A percentile compares a stretch with the other conserved stretches of the same genome.
These are phyloP conservation scores for Pseudocercospora cruenta DNA, from an alignment of 2,329 filamentous ascomycete species.

Conservation along the genomic window DNA sequence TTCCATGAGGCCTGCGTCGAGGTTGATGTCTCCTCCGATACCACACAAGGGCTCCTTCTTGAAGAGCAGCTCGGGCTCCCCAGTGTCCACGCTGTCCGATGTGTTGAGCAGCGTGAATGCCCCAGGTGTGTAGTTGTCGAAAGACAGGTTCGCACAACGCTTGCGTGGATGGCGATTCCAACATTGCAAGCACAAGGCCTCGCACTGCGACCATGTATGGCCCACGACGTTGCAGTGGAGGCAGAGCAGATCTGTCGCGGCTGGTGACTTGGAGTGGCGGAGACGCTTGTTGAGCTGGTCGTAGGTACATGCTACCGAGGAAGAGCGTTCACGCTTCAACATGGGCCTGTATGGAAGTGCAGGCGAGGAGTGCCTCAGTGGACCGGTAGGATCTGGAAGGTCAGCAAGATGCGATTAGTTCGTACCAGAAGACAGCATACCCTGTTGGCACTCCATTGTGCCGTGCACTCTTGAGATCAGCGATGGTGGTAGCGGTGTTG, in stretches of 20 bases:
- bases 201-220: slow-evolving; percentile 10
- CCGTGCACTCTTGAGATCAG: not conserved
- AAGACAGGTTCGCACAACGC: not conserved
- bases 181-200: slow-evolving; percentile 10
- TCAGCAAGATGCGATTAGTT: not conserved
- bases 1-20: slow-evolving; percentile 1
- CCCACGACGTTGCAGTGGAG: slow-evolving; percentile 9
- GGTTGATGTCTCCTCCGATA: not conserved
- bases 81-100: not conserved
- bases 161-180: not conserved
- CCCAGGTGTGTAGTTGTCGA: not conserved
- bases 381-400: not conserved
- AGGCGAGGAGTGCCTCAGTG: not conserved
- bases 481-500: not conserved
- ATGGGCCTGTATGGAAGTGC: not conserved
- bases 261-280: not conserved
- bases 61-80: not conserved
- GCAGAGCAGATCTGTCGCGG: not conserved
- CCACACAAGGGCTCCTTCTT: not conserved
- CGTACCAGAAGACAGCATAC: not conserved
- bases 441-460: not conserved
- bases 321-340: not conserved
- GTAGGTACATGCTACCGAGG: not conserved
- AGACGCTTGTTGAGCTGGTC: not conserved
- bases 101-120: not conserved